Conservation (phyloP, 495 filamentous ascomycete genomes). For the Chaetomium cochliodes region DNA sequence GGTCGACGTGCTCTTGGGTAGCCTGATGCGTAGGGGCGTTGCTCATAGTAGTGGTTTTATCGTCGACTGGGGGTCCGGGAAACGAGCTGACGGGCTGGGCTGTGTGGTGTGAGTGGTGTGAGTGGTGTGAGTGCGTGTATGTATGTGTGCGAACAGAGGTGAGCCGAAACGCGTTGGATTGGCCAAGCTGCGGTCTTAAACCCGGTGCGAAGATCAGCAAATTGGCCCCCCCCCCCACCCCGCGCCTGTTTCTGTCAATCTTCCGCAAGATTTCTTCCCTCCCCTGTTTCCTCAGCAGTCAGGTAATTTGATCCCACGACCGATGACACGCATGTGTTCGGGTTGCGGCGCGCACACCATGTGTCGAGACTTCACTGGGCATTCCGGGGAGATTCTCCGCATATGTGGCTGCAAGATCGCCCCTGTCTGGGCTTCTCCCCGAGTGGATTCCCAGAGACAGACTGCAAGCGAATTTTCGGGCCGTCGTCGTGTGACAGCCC, state of each 20-base stretch:
- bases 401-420: constrained; percentile 27
- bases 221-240: constrained; percentile 12
- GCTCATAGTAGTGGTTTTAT: constrained; percentile 13
- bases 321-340: constrained; percentile 29
- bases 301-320: constrained; percentile 15
- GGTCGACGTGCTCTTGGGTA: constrained; percentile 5
- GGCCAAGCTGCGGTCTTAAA: constrained; percentile 11
- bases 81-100: not conserved
- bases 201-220: constrained; percentile 17
- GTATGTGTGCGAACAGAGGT: not conserved
- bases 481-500: constrained; percentile 33
- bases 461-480: constrained; percentile 21
- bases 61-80: not conserved
- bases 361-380: constrained; percentile 31
- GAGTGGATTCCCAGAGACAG: constrained; percentile 22
- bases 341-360: constrained; percentile 19
- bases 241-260: constrained; percentile 17
- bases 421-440: constrained; percentile 20
- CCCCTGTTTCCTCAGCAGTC: not conserved
- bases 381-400: constrained; percentile 23
- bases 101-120: not conserved
- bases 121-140: too few relatives aligned
- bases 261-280: constrained; percentile 7
- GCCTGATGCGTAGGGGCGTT: not conserved
- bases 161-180: not conserved